Base-by-base conservation (phyloP, 345 rosid genomes). In the Mallotus nudiflorus region DNA sequence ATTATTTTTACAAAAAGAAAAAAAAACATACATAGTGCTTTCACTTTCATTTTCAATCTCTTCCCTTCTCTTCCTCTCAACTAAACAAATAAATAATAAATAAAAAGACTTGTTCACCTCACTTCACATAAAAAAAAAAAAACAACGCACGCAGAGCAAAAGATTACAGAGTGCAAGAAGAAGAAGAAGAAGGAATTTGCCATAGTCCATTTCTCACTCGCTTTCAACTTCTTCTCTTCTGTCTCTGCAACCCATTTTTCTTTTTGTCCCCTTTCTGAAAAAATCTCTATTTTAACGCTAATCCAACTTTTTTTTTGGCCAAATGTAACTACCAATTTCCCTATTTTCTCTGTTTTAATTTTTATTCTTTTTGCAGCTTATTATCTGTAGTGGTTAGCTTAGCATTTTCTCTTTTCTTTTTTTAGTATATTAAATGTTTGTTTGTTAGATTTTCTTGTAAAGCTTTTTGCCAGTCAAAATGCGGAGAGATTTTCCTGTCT, bases 391-490 rank as follows among this genome's bases (percentile, higher is more conserved):
- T 28, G 40, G 14, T 48, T 5, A 18, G 13, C 16, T 54, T 66
- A 24, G 3, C 51, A 44, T 28, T 39, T 62, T 15, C 50, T 44
- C n/a, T 18, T 25, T 45, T 27, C 6, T 39, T 8, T 39, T 24
- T 33, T 14, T 3, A 33, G 4, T 27, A 19, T 18, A 20, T 19
- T 54, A 13, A n/a, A n/a, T n/a, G 8, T 24, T 46, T 46, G n/a
- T 46, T 54, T 31, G 5, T 27, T 19, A 66, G 49, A 59, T 44
- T 54, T 55, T 69, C 40, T 49, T 65, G 31, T 44, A 67, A 29
- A 39, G 62, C 64, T 65, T 75, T 59, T 70, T 31, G 9, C 50
- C 20, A 18, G 69, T 27, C 10, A 63, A 46, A 52, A 64, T 55
- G 73, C 10, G 19, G 19, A 45, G 22, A 24, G 48, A 42, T 59